Base-by-base conservation (phyloP, 257 asterid genomes). In the Coffea eugenioides region DNA sequence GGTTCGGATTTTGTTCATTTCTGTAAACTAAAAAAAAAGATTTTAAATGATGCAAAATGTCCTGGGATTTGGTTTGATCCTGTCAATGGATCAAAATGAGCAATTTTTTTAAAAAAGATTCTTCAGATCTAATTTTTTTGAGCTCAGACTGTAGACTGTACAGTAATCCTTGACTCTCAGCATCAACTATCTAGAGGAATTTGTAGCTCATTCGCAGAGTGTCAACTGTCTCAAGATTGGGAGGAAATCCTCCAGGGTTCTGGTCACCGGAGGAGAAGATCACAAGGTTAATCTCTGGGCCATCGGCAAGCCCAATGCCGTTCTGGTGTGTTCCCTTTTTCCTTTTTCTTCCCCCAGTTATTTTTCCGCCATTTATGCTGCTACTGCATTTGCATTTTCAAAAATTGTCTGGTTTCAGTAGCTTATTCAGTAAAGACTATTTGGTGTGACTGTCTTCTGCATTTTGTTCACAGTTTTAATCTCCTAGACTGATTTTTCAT, bases 241-340 rank as follows among this genome's bases (percentile, higher is more conserved):
- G 84, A 88, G 98, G 85, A 93, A 91, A 82, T 91, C 98, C 66
- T 92, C 97, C 66, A 85, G 99, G 90, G 97, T 95, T 88, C 97
- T 95, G 79, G 94, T 95, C 80, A 95, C 99, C 18, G 99, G 99
- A 78, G 99, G 99, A 77, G 99, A 95, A 91, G 99, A 95, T 90
- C 98, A 95, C 83, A 93, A 93, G 86, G 99, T 95, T 86, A 95
- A 95, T 79, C 96, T 93, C 14, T 95, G 99, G 99, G 92, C 99
- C 82, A 95, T 95, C 80, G 98, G 99, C 85, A 95, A 95, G 95
- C 99, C 99, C 76, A 92, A 95, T 56, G 94, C 99, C 81, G 87
- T 93, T 83, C 84, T 91, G 99, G 99, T 95, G 80, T 84, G 98
- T 89, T 83, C 73, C 82, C 27, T 85, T 75, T 72, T 11, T 62